These are phyloP conservation scores for Zygosaccharomyces bisporus DNA, from an alignment of 805 yeast genomes.

Conservation along the genomic window DNA sequence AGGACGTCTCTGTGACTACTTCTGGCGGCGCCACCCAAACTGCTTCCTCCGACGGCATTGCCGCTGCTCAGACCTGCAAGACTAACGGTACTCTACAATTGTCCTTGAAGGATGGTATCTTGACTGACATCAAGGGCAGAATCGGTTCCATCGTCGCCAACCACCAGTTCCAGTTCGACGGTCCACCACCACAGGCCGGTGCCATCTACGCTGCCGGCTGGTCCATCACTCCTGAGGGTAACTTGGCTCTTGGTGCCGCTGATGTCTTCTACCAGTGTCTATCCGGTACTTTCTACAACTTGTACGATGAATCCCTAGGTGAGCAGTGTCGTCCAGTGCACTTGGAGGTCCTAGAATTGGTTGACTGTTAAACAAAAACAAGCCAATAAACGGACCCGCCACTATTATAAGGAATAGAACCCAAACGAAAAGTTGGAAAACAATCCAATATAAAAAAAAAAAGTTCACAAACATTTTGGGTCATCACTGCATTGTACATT, in stretches of 20 bases:
- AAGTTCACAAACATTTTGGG: slow-evolving; percentile 6
- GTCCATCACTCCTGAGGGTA: slow-evolving; percentile 51
- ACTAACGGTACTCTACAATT: slow-evolving; percentile 51
- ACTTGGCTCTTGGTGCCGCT: slow-evolving; percentile 59
- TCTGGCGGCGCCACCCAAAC: slow-evolving; percentile 21
- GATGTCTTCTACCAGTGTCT: slow-evolving; percentile 70
- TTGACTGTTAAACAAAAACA: slow-evolving; percentile 60
- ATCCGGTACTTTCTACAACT: slow-evolving; percentile 74
- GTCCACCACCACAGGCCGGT: slow-evolving; percentile 84
- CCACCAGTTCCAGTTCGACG: slow-evolving; percentile 83
- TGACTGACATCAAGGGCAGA: slow-evolving; percentile 61
- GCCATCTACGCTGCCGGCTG: slow-evolving; percentile 69
- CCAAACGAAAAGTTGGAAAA: no score
- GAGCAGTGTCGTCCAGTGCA: slow-evolving; percentile 61
- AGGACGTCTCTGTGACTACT: slow-evolving; percentile 31
- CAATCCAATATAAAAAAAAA: no score
- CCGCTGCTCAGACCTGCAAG: slow-evolving; percentile 41
- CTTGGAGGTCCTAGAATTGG: slow-evolving; percentile 55
- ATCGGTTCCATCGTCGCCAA: slow-evolving; percentile 77
- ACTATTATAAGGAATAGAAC: no score
- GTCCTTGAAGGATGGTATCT: slow-evolving; percentile 47
- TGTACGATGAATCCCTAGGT: slow-evolving; percentile 63
- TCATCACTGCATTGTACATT: slow-evolving; percentile 15
- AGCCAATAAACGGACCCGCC: slow-evolving; percentile 40
- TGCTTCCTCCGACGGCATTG: slow-evolving; percentile 13